A percentile compares a stretch with the other conserved stretches of the same genome.
These are phyloP conservation scores for Mediolabrus comicus DNA, from an alignment of 108 stramenopile species.

Conservation along the genomic window DNA sequence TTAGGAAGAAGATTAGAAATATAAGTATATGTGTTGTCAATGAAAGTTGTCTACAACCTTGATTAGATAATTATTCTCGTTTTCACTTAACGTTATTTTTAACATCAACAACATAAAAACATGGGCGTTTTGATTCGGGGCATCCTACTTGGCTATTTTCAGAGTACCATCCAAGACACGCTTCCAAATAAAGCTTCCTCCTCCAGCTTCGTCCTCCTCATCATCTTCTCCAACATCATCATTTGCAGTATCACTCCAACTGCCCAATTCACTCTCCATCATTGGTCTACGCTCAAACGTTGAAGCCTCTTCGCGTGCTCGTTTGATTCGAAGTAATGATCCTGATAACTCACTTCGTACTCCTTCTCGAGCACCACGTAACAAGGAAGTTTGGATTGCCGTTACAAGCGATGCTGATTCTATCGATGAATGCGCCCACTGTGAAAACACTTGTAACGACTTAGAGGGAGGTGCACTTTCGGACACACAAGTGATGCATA, in stretches of 20 bases:
- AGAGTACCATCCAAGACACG: conserved; percentile 46
- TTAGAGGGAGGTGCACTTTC: conserved; percentile 51
- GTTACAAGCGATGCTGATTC: conserved; percentile 22
- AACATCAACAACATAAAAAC: too few species aligned
- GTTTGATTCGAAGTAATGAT: conserved; percentile 64
- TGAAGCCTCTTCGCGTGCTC: conserved; percentile 57
- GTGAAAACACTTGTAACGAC: conserved; percentile 47
- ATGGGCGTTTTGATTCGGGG: too few species aligned
- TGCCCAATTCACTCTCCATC: conserved; percentile 9
- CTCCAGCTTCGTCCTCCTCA: conserved; percentile 8
- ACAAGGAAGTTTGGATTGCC: conserved; percentile 42
- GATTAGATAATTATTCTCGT: too few species aligned
- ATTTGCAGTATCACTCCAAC: neutral
- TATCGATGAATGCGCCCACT: conserved; percentile 38
- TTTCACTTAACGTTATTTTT: too few species aligned
- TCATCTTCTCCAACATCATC: neutral
- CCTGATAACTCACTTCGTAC: conserved; percentile 61
- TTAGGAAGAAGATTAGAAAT: too few species aligned
- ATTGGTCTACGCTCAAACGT: conserved; percentile 11
- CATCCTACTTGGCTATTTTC: conserved; percentile 52
- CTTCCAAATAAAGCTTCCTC: conserved; percentile 45
- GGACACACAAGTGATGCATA: conserved; percentile 49
- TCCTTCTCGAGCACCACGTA: conserved; percentile 55
- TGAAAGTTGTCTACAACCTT: too few species aligned
- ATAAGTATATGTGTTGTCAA: too few species aligned